A percentile compares a stretch with the other conserved stretches of the same genome.
Evolutionary conservation across 805 yeast species (phyloP).

Genomic region (Debaryomyces hansenii): DNA sequence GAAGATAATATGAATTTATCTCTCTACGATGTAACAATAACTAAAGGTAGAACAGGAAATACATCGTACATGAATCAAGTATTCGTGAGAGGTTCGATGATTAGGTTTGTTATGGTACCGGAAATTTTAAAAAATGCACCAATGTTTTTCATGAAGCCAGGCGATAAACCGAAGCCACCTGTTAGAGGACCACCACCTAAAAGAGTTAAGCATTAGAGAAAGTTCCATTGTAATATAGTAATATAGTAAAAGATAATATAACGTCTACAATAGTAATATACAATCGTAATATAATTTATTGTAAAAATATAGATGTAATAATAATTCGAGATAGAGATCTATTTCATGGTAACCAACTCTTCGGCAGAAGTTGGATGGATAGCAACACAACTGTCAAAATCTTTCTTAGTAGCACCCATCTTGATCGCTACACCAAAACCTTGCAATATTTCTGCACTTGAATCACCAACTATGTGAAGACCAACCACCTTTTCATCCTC

Average conservation of each 20-base stretch:
- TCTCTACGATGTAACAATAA: conserved; percentile 74
- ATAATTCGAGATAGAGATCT: background rate
- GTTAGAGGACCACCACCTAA: conserved; percentile 60
- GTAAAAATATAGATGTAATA: background rate
- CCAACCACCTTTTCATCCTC: conserved; percentile 92
- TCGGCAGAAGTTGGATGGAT: conserved; percentile 99
- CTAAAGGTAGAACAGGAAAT: conserved; percentile 66
- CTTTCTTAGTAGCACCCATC: conserved; percentile 98
- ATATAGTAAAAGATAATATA: background rate
- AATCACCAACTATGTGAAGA: conserved; percentile 88
- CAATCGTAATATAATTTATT: no score
- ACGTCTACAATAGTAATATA: no score
- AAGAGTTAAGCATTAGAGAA: conserved; percentile 21
- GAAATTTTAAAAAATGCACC: conserved; percentile 90
- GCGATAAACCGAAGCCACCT: conserved; percentile 69
- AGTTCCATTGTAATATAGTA: background rate
- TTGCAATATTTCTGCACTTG: conserved; percentile 89
- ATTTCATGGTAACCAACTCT: conserved; percentile 83
- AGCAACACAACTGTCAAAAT: conserved; percentile 94
- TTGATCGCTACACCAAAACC: conserved; percentile 98
- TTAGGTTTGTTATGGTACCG: conserved; percentile 82
- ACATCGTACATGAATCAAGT: conserved; percentile 79
- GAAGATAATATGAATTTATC: conserved; percentile 97
- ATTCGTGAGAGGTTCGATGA: conserved; percentile 88
- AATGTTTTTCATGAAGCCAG: conserved; percentile 63